phyloP scores from a whole-genome alignment of 192 early-diverging fungal genomes.

The Dissophora ornata region DNA sequence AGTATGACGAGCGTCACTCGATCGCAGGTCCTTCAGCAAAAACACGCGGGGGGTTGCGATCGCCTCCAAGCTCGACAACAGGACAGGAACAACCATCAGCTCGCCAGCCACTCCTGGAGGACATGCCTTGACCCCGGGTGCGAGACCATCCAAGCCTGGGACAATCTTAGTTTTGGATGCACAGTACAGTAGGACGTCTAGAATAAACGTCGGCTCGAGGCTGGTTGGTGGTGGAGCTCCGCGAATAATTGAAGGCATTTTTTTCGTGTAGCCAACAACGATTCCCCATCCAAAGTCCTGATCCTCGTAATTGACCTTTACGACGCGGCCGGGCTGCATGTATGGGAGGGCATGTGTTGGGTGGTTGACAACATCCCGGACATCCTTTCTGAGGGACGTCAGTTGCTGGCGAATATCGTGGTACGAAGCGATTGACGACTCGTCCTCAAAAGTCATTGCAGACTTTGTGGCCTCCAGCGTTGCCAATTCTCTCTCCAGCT shows the following conservation, averaged over 20 bases:
- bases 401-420: slow-evolving; percentile 82
- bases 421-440: slow-evolving; percentile 77
- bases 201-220: slow-evolving; percentile 71
- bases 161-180: slow-evolving; percentile 66
- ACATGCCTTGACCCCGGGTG: slow-evolving; percentile 64
- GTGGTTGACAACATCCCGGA: slow-evolving; percentile 82
- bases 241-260: slow-evolving; percentile 36
- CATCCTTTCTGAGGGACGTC: slow-evolving; percentile 69
- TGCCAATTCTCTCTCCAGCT: slow-evolving; percentile 72
- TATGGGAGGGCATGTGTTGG: slow-evolving; percentile 86
- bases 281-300: slow-evolving; percentile 95
- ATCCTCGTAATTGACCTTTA: slow-evolving; percentile 66
- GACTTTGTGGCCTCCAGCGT: slow-evolving; percentile 65
- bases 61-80: slow-evolving; percentile 77
- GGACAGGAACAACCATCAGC: slow-evolving; percentile 76
- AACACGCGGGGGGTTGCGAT: slow-evolving; percentile 81
- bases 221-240: slow-evolving; percentile 23
- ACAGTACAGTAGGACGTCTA: slow-evolving; percentile 90
- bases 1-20: slow-evolving; percentile 64
- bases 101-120: slow-evolving; percentile 62
- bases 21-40: slow-evolving; percentile 77
- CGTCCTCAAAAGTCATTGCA: slow-evolving; percentile 71
- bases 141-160: slow-evolving; percentile 59
- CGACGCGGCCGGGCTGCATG: slow-evolving; percentile 87
- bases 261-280: slow-evolving; percentile 63